A percentile compares a stretch with the other conserved stretches of the same genome.
Evolutionary conservation across 345 rosid genomes (phyloP).

Genomic region (Syzygium jambos): DNA sequence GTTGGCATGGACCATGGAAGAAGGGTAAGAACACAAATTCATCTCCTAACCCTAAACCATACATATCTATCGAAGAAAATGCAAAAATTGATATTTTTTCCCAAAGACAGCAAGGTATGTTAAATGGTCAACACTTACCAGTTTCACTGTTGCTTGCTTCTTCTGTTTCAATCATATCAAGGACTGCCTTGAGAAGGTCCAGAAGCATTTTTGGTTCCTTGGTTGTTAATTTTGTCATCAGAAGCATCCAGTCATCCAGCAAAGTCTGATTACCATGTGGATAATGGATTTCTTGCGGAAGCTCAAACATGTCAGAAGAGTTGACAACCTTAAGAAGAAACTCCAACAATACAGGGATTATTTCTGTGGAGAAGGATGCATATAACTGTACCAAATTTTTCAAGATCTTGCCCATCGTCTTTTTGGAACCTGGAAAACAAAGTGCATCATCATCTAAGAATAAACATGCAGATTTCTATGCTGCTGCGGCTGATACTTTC

Average conservation of each 20-base stretch:
- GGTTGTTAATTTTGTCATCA: constrained; percentile 41
- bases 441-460: neutral
- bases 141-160: constrained; percentile 28
- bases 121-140: constrained; percentile 17
- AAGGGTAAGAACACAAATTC: neutral
- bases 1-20: neutral
- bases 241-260: constrained; percentile 61
- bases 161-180: constrained; percentile 42
- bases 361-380: constrained; percentile 64
- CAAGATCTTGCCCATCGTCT: constrained; percentile 34
- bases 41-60: neutral
- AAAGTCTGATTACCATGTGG: constrained; percentile 17
- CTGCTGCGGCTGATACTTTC: neutral
- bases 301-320: constrained; percentile 21
- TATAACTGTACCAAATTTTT: constrained; percentile 51
- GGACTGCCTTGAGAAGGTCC: constrained; percentile 51
- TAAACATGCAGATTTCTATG: neutral
- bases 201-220: constrained; percentile 74
- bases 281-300: constrained; percentile 17
- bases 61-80: neutral
- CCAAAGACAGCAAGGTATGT: constrained; percentile 1
- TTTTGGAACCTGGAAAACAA: constrained; percentile 52
- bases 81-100: neutral
- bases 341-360: constrained; percentile 55
- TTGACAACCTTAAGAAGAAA: constrained; percentile 9